Evolutionary conservation across 305 asterid genomes (phyloP), one percentile per base, ranked within the genome.

Genomic region (Fraxinus greggii): DNA sequence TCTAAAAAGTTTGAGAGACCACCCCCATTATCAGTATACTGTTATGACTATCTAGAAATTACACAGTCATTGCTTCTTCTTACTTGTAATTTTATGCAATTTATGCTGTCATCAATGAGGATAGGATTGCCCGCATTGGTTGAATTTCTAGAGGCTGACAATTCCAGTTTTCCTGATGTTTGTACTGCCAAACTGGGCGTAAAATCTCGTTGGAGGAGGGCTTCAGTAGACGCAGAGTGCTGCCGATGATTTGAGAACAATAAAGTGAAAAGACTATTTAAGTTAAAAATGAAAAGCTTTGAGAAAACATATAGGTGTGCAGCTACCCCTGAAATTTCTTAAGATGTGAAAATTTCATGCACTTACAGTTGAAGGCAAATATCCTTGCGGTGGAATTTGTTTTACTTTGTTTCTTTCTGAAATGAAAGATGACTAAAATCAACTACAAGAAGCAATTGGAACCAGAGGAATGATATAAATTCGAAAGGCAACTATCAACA

Each of bases 321-420:
- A 80, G 75, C 48, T 75, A 12, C 23, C 13, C 82, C 19, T 67
- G 9, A 79, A 70, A 23, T 59, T 31, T 38, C 65, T 48, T 83
- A 10, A 79, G 74, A 76, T 24, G 70, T 77, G 65, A 80, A 79
- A 80, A 42, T 5, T 32, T 45, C 65, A 54, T 38, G 67, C 74
- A 73, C 88, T 87, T 82, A 84, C 88, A 65, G n/a, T 19, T 38
- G 78, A 82, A 65, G 80, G 84, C 69, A 35, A 42, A 42, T 13
- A 78, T 31, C 74, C 85, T n/a, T 28, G 77, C 3, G 72, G 31
- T 38, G 86, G 33, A 79, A 40, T 5, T 56, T 45, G 78, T 28
- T 29, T 28, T 77, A 35, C 48, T 40, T 19, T 4, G n/a, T 13
- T 29, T 82, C 73, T 59, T 36, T 84, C 89, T 88, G 87, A 83